A percentile compares a stretch with the other conserved stretches of the same genome.
Conservation (phyloP, 2,329 filamentous ascomycete species). For the Pezizomycotina sp. region DNA sequence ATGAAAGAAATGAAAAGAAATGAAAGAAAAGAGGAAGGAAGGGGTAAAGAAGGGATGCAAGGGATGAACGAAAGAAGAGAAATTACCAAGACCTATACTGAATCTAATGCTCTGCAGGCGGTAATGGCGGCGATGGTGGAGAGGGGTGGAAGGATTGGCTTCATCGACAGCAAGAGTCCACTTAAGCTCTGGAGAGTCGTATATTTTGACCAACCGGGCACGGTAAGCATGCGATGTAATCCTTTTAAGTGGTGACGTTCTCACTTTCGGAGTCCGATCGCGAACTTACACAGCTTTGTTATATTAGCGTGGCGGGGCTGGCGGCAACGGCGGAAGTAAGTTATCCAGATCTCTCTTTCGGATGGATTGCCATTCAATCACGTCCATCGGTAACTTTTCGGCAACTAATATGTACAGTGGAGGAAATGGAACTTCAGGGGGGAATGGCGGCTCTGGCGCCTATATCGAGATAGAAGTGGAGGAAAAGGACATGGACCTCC, state of each 20-base stretch:
- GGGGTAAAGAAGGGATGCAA: no score
- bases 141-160: conserved; percentile 6
- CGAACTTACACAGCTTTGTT: background rate
- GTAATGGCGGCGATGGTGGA: conserved; percentile 6
- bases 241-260: no score
- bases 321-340: conserved; percentile 7
- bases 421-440: conserved; percentile 7
- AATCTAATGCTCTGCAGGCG: conserved; percentile 3
- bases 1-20: no score
- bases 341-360: no score
- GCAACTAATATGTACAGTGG: background rate
- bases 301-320: conserved; percentile 4
- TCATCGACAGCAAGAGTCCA: no score
- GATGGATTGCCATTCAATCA: background rate
- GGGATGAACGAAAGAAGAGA: no score
- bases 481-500: conserved; percentile 8
- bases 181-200: no score
- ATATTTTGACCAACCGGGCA: no score
- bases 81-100: background rate
- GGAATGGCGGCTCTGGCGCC: conserved; percentile 4
- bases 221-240: no score
- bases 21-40: no score
- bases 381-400: background rate
- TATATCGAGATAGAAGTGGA: conserved; percentile 11
- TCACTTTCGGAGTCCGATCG: no score